A percentile compares a stretch with the other conserved stretches of the same genome.
Evolutionary conservation across 345 rosid genomes (phyloP).

Genomic region (Syzygium grande): DNA sequence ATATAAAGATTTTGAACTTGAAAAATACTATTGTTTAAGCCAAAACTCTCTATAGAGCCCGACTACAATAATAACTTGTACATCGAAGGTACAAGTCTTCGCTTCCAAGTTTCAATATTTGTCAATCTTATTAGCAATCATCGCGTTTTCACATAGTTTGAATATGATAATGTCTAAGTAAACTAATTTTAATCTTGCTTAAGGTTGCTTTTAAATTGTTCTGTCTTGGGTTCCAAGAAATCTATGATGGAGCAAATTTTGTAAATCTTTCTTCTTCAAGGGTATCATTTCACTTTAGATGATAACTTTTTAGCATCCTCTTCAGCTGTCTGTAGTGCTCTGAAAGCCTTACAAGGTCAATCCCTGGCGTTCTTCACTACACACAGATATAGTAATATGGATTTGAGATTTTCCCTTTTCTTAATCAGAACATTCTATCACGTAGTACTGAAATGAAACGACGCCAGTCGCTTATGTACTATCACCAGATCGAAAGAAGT

Average conservation of each 20-base stretch:
- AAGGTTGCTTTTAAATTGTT: background rate
- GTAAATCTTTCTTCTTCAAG: background rate
- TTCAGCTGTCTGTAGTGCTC: background rate
- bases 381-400: background rate
- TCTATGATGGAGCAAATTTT: background rate
- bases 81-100: background rate
- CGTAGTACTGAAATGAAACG: fast-evolving
- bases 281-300: background rate
- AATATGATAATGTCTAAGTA: background rate
- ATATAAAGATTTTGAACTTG: background rate
- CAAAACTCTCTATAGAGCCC: background rate
- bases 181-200: background rate
- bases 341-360: background rate
- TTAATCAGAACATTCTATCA: background rate
- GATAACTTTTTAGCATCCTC: background rate
- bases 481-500: background rate
- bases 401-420: background rate
- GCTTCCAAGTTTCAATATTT: background rate
- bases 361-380: background rate
- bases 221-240: background rate
- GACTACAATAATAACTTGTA: background rate
- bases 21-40: background rate
- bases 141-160: background rate
- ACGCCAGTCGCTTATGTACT: fast-evolving
- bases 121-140: background rate